phyloP scores from a whole-genome alignment of 2,329 filamentous ascomycete species.

The Botrytis pseudocinerea region DNA sequence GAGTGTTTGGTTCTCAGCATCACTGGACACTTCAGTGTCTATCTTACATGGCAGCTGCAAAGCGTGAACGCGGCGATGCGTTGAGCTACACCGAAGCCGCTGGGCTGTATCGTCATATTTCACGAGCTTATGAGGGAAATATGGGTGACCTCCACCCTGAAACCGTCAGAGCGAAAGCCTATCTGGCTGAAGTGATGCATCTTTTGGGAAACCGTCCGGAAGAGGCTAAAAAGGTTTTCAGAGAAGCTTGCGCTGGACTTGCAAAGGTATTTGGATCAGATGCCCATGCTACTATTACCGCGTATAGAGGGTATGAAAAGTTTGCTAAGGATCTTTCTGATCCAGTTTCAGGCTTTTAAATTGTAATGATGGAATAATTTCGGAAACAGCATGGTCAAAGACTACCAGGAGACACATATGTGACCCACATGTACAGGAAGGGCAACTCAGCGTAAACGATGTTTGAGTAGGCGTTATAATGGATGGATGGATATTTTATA shows the following conservation, averaged over 20 bases:
- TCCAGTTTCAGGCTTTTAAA: not conserved
- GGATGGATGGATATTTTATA: not conserved
- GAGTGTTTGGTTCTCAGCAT: slow-evolving; percentile 34
- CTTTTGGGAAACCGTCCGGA: slow-evolving; percentile 26
- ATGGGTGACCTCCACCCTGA: slow-evolving; percentile 35
- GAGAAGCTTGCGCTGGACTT: slow-evolving; percentile 34
- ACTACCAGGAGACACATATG: not conserved
- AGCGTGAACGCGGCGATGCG: slow-evolving; percentile 30
- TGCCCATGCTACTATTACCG: slow-evolving; percentile 30
- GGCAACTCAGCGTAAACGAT: not conserved
- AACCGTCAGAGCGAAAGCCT: slow-evolving; percentile 31
- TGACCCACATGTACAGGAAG: not conserved
- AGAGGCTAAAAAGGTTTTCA: slow-evolving; percentile 34
- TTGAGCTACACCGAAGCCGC: slow-evolving; percentile 29
- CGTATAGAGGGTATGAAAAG: slow-evolving; percentile 35
- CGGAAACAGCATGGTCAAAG: not conserved
- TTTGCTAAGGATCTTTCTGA: slow-evolving; percentile 32
- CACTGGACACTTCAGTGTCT: slow-evolving; percentile 32
- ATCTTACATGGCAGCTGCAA: slow-evolving; percentile 33
- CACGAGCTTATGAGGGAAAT: slow-evolving; percentile 30
- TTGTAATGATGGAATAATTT: not conserved
- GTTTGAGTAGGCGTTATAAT: slow-evolving; percentile 6
- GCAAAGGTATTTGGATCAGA: slow-evolving; percentile 32
- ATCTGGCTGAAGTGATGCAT: slow-evolving; percentile 32
- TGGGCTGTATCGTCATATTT: slow-evolving; percentile 30